Conservation (phyloP, 768 basidiomycete species). For the Auricularia auricula-judae region DNA sequence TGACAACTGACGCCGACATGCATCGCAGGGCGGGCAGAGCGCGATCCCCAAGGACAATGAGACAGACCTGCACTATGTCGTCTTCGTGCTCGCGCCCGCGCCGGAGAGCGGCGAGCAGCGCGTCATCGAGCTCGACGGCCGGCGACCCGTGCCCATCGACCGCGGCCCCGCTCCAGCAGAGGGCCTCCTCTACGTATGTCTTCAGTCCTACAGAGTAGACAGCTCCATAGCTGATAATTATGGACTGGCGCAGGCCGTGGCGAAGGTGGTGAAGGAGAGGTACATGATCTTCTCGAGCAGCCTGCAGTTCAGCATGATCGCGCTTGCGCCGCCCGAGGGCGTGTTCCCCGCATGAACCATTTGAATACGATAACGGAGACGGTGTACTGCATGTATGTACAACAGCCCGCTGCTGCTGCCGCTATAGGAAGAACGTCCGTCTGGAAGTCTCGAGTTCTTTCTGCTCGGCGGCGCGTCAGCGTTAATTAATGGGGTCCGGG, state of each 20-base stretch:
- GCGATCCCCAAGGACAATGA: slow-evolving; percentile 50
- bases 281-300: slow-evolving; percentile 45
- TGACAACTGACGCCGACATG: background rate
- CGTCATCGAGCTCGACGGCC: slow-evolving; percentile 78
- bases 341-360: background rate
- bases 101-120: slow-evolving; percentile 23
- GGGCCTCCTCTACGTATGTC: slow-evolving; percentile 34
- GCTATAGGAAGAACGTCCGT: slow-evolving; percentile 78
- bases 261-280: slow-evolving; percentile 45
- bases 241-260: slow-evolving; percentile 41
- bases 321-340: slow-evolving; percentile 27
- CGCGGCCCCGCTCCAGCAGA: slow-evolving; percentile 45
- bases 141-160: slow-evolving; percentile 69
- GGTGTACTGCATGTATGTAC: background rate
- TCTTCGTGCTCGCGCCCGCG: slow-evolving; percentile 64
- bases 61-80: slow-evolving; percentile 77
- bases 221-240: background rate
- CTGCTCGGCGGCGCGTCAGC: slow-evolving; percentile 26
- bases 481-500: no score
- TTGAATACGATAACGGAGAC: background rate
- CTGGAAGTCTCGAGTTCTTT: slow-evolving; percentile 89
- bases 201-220: slow-evolving; percentile 11
- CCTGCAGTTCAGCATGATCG: slow-evolving; percentile 59
- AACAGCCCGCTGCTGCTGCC: background rate
- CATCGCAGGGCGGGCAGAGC: background rate